Evolutionary conservation across 176 grass and related monocot species (phyloP).

Genomic region (Carex parvula): DNA sequence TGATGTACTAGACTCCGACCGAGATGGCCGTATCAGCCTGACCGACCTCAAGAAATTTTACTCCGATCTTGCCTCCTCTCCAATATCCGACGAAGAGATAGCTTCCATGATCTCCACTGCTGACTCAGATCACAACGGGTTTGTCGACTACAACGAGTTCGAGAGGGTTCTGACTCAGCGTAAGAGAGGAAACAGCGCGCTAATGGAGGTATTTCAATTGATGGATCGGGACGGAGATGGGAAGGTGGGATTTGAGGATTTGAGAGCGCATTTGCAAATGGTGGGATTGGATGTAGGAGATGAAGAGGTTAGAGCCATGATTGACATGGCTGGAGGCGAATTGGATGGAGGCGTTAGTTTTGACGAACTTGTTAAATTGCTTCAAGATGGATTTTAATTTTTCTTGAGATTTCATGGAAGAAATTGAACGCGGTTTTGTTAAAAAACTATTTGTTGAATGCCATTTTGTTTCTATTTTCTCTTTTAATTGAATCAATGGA

Average conservation of each 20-base stretch:
- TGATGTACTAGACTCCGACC: conserved; percentile 88
- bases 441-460: background rate
- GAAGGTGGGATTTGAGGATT: conserved; percentile 84
- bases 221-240: conserved; percentile 97
- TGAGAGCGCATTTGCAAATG: conserved; percentile 76
- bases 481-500: background rate
- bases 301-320: conserved; percentile 69
- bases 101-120: conserved; percentile 79
- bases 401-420: background rate
- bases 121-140: conserved; percentile 79
- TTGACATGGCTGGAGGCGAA: conserved; percentile 44
- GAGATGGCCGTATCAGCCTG: conserved; percentile 85
- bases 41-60: conserved; percentile 92
- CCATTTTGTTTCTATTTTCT: background rate
- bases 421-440: conserved; percentile 11
- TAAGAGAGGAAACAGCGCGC: conserved; percentile 17
- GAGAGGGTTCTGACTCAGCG: conserved; percentile 56
- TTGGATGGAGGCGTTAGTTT: conserved; percentile 43
- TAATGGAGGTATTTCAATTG: conserved; percentile 77
- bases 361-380: conserved; percentile 50
- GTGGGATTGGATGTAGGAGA: conserved; percentile 67
- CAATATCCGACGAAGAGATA: conserved; percentile 68
- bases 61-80: conserved; percentile 24
- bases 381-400: conserved; percentile 46
- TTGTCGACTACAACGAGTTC: conserved; percentile 89